Percentiles rank a stretch among this genome's conserved stretches.
Conservation (phyloP, 805 yeast genomes). For the Ogataea ramenticola region DNA sequence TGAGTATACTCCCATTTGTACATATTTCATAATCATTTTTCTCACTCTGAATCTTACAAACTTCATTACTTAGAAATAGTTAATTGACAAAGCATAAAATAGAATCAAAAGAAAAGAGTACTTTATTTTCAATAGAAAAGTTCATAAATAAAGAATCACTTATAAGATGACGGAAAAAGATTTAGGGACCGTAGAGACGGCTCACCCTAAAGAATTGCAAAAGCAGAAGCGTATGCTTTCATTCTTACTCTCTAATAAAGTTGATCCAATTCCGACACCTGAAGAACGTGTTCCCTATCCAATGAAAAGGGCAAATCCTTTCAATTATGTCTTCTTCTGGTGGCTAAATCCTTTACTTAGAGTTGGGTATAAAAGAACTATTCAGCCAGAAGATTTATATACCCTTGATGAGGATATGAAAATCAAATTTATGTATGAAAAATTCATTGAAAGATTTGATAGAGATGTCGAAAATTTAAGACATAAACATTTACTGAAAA, state of each 20-base stretch:
- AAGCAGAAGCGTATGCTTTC: constrained; percentile 6
- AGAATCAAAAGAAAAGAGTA: too few species aligned
- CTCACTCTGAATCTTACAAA: too few species aligned
- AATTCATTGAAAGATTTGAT: not conserved
- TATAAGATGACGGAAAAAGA: not conserved
- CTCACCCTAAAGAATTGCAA: not conserved
- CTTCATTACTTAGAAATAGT: too few species aligned
- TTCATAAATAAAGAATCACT: too few species aligned
- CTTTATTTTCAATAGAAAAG: too few species aligned
- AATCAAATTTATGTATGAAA: constrained; percentile 38
- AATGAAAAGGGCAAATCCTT: constrained; percentile 22
- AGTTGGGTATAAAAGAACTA: constrained; percentile 61
- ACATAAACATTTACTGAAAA: constrained; percentile 17
- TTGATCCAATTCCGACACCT: constrained; percentile 40
- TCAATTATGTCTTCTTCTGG: constrained; percentile 42
- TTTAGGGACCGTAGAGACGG: not conserved
- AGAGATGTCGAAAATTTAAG: constrained; percentile 9
- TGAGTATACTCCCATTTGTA: too few species aligned
- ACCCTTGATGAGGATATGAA: constrained; percentile 34
- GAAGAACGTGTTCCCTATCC: constrained; percentile 39
- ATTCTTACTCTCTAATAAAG: constrained; percentile 19
- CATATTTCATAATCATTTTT: too few species aligned
- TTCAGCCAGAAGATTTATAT: constrained; percentile 57
- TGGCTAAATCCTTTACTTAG: constrained; percentile 57
- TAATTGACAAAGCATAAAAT: too few species aligned